A percentile compares a stretch with the other conserved stretches of the same genome.
Evolutionary conservation across 768 basidiomycete genomes (phyloP).

Genomic region (Termitomyces eurrhizus): DNA sequence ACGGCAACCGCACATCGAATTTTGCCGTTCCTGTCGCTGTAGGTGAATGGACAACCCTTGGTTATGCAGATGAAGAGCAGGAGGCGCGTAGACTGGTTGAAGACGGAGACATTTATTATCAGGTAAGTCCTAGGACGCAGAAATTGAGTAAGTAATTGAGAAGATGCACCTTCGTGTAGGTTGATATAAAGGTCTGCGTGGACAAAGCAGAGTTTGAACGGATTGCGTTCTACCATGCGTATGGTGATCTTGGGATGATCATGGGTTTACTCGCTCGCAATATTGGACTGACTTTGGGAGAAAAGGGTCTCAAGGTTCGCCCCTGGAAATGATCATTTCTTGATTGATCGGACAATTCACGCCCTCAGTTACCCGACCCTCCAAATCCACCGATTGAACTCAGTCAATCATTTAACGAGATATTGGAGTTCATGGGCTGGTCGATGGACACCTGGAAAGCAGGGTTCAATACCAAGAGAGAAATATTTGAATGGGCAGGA

Average conservation of each 20-base stretch:
- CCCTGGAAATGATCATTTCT: neutral
- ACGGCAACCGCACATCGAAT: conserved; percentile 48
- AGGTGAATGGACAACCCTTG: conserved; percentile 35
- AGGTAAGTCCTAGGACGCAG: conserved; percentile 23
- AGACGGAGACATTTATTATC: conserved; percentile 36
- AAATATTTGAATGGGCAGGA: conserved; percentile 59
- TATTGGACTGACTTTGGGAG: conserved; percentile 45
- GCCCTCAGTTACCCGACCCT: conserved; percentile 32
- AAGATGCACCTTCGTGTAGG: conserved; percentile 26
- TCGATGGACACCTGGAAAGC: conserved; percentile 46
- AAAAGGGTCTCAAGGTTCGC: conserved; percentile 52
- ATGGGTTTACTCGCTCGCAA: conserved; percentile 52
- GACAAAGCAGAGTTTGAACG: conserved; percentile 48
- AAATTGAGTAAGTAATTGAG: neutral
- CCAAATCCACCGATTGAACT: conserved; percentile 48
- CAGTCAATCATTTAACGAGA: conserved; percentile 38
- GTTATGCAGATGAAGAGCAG: conserved; percentile 25
- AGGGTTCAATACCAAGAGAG: conserved; percentile 52
- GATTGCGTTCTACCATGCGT: conserved; percentile 53
- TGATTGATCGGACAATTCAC: neutral
- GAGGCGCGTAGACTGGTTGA: conserved; percentile 20
- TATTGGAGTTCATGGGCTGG: conserved; percentile 55
- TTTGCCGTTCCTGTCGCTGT: conserved; percentile 48
- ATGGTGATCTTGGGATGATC: conserved; percentile 74
- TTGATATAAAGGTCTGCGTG: conserved; percentile 60